phyloP scores from a whole-genome alignment of 2,329 filamentous ascomycete genomes.

The Apiospora phragmitis region DNA sequence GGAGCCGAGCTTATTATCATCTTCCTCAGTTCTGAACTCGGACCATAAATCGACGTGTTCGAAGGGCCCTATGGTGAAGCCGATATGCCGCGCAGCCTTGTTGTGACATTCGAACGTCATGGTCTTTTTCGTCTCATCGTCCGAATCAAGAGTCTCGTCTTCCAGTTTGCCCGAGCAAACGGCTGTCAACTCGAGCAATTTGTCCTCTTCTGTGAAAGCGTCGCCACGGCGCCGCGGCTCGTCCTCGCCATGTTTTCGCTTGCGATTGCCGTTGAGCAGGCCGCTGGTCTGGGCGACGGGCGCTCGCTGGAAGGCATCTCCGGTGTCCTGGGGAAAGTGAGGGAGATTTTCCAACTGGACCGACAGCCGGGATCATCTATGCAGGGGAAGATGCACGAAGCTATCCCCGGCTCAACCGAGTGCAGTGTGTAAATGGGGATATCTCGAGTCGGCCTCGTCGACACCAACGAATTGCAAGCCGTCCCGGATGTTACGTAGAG shows the following conservation, averaged over 20 bases:
- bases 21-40: constrained; percentile 84
- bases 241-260: constrained; percentile 42
- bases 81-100: constrained; percentile 84
- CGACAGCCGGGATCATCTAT: constrained; percentile 81
- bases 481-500: constrained; percentile 73
- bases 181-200: constrained; percentile 83
- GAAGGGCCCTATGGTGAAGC: constrained; percentile 92
- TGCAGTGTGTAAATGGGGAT: constrained; percentile 90
- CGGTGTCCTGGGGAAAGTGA: constrained; percentile 82
- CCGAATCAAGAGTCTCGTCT: constrained; percentile 76
- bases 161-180: constrained; percentile 88
- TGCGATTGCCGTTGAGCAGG: constrained; percentile 31
- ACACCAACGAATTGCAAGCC: constrained; percentile 91
- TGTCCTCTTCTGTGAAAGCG: constrained; percentile 71
- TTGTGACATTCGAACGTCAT: constrained; percentile 81
- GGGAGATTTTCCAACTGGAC: constrained; percentile 84
- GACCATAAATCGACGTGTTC: constrained; percentile 85
- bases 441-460: constrained; percentile 75
- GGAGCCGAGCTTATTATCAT: constrained; percentile 85
- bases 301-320: constrained; percentile 64
- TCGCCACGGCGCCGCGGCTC: constrained; percentile 37
- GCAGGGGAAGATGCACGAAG: constrained; percentile 89
- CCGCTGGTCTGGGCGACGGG: constrained; percentile 42
- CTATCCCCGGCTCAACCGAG: constrained; percentile 73
- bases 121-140: constrained; percentile 80